Percentiles rank a stretch among this genome's conserved stretches.
These are phyloP conservation scores for Fusarium algeriense DNA, from an alignment of 2,329 filamentous ascomycete genomes.

Conservation along the genomic window DNA sequence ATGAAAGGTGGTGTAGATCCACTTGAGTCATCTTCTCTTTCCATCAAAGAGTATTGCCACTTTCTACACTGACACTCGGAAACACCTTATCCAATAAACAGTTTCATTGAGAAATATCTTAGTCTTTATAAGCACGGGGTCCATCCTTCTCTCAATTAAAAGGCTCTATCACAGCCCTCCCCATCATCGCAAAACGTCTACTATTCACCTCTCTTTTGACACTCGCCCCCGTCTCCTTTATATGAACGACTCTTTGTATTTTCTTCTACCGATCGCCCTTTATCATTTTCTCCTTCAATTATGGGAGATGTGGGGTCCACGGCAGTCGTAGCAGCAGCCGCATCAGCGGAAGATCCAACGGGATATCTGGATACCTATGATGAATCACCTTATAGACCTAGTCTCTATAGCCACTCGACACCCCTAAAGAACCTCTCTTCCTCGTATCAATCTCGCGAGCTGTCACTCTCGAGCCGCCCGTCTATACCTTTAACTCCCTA, in stretches of 20 bases:
- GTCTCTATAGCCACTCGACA: constrained; percentile 3
- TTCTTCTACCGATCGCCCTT: neutral
- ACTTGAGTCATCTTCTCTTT: neutral
- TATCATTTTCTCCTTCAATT: neutral
- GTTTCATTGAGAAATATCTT: neutral
- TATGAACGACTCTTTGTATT: neutral
- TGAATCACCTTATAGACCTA: neutral
- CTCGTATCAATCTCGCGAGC: constrained; percentile 7
- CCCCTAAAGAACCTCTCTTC: neutral
- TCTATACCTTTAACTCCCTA: neutral
- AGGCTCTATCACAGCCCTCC: neutral
- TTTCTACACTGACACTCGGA: neutral
- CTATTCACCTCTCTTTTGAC: neutral
- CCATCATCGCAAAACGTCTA: neutral
- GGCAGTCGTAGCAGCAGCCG: neutral
- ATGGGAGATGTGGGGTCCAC: neutral
- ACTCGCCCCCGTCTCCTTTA: neutral
- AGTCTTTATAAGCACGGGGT: too few relatives aligned
- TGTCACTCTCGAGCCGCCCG: neutral
- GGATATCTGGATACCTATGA: neutral
- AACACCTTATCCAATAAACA: neutral
- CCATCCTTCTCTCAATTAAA: neutral
- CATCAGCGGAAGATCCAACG: neutral
- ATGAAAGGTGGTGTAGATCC: neutral
- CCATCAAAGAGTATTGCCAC: neutral